Percentiles rank a stretch among this genome's conserved stretches.
Evolutionary conservation across 1,284 basidiomycete genomes (phyloP).

Genomic region (Tilletia indica): DNA sequence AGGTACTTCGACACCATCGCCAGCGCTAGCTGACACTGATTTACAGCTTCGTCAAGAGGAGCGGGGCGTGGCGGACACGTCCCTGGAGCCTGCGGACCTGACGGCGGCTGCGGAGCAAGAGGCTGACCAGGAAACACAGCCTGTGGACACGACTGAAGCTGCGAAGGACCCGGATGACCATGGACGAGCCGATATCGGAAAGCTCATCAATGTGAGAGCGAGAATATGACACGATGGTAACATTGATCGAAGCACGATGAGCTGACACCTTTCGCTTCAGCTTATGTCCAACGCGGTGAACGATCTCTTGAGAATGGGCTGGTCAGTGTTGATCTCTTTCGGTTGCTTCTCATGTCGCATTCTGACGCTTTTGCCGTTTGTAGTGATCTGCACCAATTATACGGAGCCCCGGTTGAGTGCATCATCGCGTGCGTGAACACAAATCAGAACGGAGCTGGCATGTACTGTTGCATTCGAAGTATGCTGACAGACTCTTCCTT

Average conservation of each 20-base stretch:
- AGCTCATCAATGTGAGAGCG: conserved; percentile 37
- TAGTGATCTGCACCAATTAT: conserved; percentile 62
- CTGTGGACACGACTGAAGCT: not conserved
- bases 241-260: not conserved
- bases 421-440: conserved; percentile 62
- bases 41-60: not conserved
- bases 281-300: conserved; percentile 59
- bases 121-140: not conserved
- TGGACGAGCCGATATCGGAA: conserved; percentile 21
- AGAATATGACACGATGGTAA: conserved; percentile 56
- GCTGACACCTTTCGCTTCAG: conserved; percentile 54
- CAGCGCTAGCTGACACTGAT: not conserved
- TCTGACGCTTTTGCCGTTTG: conserved; percentile 25
- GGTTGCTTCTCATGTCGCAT: conserved; percentile 30
- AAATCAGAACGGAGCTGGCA: not conserved
- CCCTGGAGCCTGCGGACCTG: not conserved
- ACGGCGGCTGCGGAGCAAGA: conserved; percentile 4
- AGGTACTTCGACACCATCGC: not conserved
- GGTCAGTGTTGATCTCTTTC: not conserved
- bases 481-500: not conserved
- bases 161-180: not conserved
- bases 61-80: not conserved
- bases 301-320: conserved; percentile 47
- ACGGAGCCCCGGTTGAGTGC: conserved; percentile 76
- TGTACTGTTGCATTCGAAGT: no score